Conservation (phyloP, 2,329 filamentous ascomycete species). For the Hypomyces rosellus region DNA sequence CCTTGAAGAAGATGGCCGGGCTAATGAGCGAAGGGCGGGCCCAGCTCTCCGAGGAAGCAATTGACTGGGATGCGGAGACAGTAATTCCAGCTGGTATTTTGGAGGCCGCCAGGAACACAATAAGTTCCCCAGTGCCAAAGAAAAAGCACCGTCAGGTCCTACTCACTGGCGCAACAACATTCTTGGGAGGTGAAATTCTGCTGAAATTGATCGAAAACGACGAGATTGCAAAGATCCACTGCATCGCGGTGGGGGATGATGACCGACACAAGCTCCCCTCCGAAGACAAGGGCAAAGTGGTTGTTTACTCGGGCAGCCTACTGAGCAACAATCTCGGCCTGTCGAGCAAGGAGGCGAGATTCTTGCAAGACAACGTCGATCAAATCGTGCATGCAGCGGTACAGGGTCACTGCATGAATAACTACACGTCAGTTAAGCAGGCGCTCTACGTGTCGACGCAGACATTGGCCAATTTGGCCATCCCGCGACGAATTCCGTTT, state of each 20-base stretch:
- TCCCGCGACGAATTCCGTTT: constrained; percentile 21
- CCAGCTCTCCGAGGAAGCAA: background rate
- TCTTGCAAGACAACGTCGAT: constrained; percentile 18
- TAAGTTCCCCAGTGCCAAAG: background rate
- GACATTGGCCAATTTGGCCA: constrained; percentile 20
- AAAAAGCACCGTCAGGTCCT: background rate
- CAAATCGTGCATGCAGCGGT: constrained; percentile 45
- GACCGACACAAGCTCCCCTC: background rate
- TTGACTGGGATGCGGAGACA: constrained; percentile 21
- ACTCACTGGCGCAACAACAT: background rate
- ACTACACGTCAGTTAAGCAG: constrained; percentile 21
- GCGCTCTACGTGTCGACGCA: constrained; percentile 23
- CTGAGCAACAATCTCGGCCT: constrained; percentile 3
- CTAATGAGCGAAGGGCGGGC: constrained; percentile 15
- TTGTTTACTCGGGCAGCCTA: constrained; percentile 8
- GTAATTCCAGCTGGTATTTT: background rate
- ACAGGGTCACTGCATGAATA: constrained; percentile 25
- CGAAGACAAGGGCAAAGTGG: background rate
- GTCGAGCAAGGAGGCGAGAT: background rate
- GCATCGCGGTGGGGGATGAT: background rate
- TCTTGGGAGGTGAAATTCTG: background rate
- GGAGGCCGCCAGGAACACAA: background rate
- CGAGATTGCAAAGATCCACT: background rate
- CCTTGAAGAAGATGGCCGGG: constrained; percentile 28
- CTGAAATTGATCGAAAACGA: background rate